phyloP scores from a whole-genome alignment of 306 rosid species.

The Hippophae gyantsensis region DNA sequence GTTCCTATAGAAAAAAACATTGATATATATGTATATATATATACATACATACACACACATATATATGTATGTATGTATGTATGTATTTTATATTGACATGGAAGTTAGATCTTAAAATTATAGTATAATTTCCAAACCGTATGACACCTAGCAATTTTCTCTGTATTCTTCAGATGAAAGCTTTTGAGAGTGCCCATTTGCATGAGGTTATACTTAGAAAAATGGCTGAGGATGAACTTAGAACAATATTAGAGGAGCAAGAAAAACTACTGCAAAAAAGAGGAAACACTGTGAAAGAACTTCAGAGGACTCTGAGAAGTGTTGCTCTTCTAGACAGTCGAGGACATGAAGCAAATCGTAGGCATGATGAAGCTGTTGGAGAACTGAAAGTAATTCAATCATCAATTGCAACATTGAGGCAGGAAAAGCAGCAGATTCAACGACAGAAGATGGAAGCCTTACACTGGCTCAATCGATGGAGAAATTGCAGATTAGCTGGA shows the following conservation, averaged over 20 bases:
- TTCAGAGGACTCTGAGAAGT: conserved; percentile 51
- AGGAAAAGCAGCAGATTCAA: conserved; percentile 56
- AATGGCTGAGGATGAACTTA: conserved; percentile 48
- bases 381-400: conserved; percentile 52
- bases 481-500: conserved; percentile 41
- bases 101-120: neutral
- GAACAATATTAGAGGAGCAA: conserved; percentile 39
- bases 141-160: conserved; percentile 4
- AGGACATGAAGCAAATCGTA: conserved; percentile 45
- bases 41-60: too few species aligned
- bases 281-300: conserved; percentile 31
- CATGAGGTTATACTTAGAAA: conserved; percentile 44
- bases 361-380: conserved; percentile 43
- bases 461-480: conserved; percentile 72
- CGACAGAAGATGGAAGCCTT: conserved; percentile 55
- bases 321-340: conserved; percentile 49
- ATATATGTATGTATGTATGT: too few species aligned
- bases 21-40: too few species aligned
- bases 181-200: conserved; percentile 38
- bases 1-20: too few species aligned
- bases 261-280: conserved; percentile 42
- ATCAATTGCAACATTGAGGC: conserved; percentile 50
- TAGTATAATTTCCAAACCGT: conserved; percentile 3
- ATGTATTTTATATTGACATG: too few species aligned
- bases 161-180: conserved; percentile 36